Evolutionary conservation across 2,329 filamentous ascomycete genomes (phyloP), one percentile per base, ranked within the genome.

Genomic region (Rhinocladiella mackenziei): DNA sequence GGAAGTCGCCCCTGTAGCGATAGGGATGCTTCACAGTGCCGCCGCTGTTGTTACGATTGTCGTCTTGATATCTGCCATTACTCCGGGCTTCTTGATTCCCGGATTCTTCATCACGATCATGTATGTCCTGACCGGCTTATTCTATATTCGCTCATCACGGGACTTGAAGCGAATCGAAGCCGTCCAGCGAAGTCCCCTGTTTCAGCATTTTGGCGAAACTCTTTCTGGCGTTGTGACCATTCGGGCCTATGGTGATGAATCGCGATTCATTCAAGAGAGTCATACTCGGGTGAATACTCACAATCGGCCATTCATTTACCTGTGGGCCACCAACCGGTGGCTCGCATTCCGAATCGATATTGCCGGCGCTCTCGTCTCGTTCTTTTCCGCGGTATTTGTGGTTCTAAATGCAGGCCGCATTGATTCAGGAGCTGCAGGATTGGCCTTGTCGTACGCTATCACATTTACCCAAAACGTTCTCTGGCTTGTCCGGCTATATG

Each of bases 271-370:
- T 54, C 78, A 89, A 14, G 91, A 98, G 60, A 98, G 97, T 59
- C 73, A 97, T 48, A 67, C 74, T 43, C 84, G 85, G 58, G 87
- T 98, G 65, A 95, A 98, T 67, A 84, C 82, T 5, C 89, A 96
- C 62, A 84, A 86, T 58, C 81, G 92, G 37, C 92, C 92, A 0
- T 97, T 95, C 67, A 91, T 97, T 64, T 97, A 89, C 62, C 72
- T 97, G 9, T 98, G 92, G 92, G 89, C 86, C 32, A 86, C 87
- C 62, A 97, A 98, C 68, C 81, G 92, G 71, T 98, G 92, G 92
- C 82, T 98, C 30, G 83, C 91, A 2, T 86, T 97, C 68, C 80
- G 92, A 43, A 89, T 94, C 7, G 92, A 98, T 63, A 73, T 92
- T 38, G 80, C 94, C 15, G 92, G 92, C 55, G 89, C 94, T 54